These are phyloP conservation scores for Saprolegnia parasitica DNA, from an alignment of 352 stramenopile genomes.

Conservation along the genomic window DNA sequence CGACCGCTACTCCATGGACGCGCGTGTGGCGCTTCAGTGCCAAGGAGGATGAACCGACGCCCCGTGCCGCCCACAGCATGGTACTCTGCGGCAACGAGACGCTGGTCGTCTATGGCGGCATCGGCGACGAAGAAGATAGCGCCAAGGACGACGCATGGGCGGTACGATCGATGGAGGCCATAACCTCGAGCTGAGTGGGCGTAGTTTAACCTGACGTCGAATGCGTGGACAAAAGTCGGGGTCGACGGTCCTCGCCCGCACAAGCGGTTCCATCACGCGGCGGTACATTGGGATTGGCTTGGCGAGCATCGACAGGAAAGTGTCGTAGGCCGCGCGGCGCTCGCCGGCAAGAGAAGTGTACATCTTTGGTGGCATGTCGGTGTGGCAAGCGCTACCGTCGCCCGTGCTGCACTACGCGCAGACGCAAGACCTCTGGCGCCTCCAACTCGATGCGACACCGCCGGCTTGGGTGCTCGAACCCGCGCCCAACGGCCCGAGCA, in stretches of 20 bases:
- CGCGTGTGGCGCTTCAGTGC: background rate
- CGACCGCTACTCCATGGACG: background rate
- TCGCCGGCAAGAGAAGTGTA: slow-evolving; percentile 12
- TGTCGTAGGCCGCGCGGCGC: slow-evolving; percentile 1
- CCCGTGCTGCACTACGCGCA: slow-evolving; percentile 4
- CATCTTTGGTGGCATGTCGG: slow-evolving; percentile 23
- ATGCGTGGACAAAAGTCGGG: background rate
- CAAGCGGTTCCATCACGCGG: slow-evolving; percentile 6
- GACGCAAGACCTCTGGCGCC: slow-evolving; percentile 10
- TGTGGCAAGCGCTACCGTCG: background rate
- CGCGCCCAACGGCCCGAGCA: background rate
- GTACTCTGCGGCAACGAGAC: background rate
- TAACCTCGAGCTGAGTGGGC: too few relatives aligned
- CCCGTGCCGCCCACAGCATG: background rate
- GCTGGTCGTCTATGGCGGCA: slow-evolving; percentile 19
- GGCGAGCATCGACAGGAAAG: background rate
- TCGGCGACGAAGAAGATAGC: slow-evolving; percentile 21
- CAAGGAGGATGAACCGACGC: background rate
- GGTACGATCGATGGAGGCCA: background rate
- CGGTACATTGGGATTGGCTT: too few relatives aligned
- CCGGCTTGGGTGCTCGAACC: background rate
- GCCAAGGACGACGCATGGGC: slow-evolving; percentile 20
- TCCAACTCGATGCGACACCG: background rate
- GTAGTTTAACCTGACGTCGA: slow-evolving; percentile 1
- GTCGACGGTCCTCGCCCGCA: background rate